These are phyloP conservation scores for Bolboschoenoplectus hybrid DNA, from an alignment of 202 grass and related monocot genomes.

Conservation along the genomic window DNA sequence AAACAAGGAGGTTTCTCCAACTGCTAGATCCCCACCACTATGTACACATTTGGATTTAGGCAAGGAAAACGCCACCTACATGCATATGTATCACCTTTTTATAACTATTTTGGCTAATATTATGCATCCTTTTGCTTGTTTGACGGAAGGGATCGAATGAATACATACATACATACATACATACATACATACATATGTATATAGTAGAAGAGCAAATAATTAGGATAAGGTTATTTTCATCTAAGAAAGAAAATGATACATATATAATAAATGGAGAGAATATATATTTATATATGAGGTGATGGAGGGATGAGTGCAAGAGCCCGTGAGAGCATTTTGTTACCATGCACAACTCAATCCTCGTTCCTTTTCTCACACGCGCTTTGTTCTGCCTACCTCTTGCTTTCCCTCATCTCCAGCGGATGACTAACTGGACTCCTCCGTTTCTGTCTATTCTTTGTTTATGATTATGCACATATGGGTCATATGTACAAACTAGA, in stretches of 20 bases:
- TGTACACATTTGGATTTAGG: not conserved
- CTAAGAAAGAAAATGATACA: not conserved
- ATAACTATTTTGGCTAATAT: not conserved
- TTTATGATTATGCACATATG: not conserved
- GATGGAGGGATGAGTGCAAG: conserved; percentile 15
- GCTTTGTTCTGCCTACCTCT: conserved; percentile 20
- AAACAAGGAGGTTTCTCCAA: not conserved
- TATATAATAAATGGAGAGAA: not conserved
- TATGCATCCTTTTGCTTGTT: not conserved
- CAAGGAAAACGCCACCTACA: not conserved
- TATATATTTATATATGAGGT: not conserved
- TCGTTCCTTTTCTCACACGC: not conserved
- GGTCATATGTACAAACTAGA: no score
- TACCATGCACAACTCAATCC: conserved; percentile 23
- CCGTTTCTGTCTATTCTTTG: no score
- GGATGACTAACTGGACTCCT: not conserved
- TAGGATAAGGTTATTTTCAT: not conserved
- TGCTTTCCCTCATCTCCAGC: not conserved
- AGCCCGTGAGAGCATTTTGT: conserved; percentile 34
- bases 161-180: not conserved
- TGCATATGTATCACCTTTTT: not conserved
- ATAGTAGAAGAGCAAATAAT: not conserved
- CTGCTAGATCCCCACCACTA: not conserved
- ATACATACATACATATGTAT: not conserved
- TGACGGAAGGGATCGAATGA: not conserved